Percentiles rank a stretch among this genome's conserved stretches.
Conservation (phyloP, 1,284 basidiomycete species). For the Tranzscheliella williamsii region DNA sequence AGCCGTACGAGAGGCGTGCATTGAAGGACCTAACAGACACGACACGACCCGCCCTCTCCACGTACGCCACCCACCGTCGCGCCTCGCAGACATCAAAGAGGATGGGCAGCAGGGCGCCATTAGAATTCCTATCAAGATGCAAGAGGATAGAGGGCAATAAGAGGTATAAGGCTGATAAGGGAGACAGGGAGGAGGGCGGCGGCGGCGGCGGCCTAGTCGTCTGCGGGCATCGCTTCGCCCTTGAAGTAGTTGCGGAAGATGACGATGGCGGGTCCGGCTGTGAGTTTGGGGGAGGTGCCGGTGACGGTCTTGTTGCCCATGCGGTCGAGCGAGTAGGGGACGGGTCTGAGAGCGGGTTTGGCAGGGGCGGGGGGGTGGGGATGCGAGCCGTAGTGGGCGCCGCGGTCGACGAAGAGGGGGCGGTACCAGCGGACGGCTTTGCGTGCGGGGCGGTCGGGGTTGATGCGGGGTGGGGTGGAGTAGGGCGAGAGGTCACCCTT, state of each 20-base stretch:
- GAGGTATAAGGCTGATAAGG: no score
- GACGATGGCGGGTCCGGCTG: constrained; percentile 26
- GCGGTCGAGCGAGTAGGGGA: constrained; percentile 20
- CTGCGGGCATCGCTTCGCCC: constrained; percentile 30
- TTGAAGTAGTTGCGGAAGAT: constrained; percentile 38
- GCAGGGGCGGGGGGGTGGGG: not conserved
- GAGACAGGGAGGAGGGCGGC: no score
- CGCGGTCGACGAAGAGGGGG: constrained; percentile 29
- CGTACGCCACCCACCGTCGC: no score
- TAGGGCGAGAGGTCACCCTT: constrained; percentile 28
- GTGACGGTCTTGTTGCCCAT: constrained; percentile 31
- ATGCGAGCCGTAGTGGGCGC: constrained; percentile 18
- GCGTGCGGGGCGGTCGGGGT: constrained; percentile 1
- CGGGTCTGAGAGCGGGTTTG: constrained; percentile 27
- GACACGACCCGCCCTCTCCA: no score
- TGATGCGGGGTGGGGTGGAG: constrained; percentile 13
- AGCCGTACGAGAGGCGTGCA: no score
- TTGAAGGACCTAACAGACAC: no score
- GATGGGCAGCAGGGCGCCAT: no score
- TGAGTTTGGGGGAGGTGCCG: constrained; percentile 28
- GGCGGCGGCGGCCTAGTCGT: no score
- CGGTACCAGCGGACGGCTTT: constrained; percentile 35
- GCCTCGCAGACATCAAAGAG: no score
- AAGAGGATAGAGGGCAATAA: no score
- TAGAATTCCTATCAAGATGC: no score